Base-by-base conservation (phyloP, 2,329 filamentous ascomycete genomes). In the Blastomyces gilchristii region DNA sequence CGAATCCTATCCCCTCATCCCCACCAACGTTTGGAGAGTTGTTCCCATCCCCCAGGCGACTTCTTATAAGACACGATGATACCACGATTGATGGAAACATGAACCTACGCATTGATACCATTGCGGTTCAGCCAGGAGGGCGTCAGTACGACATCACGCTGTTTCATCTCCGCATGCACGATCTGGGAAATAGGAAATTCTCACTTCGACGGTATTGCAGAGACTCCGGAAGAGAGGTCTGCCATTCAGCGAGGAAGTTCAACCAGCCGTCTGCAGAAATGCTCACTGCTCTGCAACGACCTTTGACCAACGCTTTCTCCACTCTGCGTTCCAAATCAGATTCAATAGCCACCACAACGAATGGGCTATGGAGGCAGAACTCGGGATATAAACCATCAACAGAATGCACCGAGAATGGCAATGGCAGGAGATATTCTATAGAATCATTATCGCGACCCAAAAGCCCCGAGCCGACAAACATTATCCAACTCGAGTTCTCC, bases 141-240 rank as follows among this genome's bases (percentile, higher is more conserved):
- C 80, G 82, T 52, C 77, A 78, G 61, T 83, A 86, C 66, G 85
- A 85, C 68, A 84, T 89, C 69, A 90, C 86, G 5, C 86, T 99
- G 58, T 97, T 97, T 77, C 93, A 99, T 75, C 81, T 97, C 65
- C 89, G 91, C 70, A 96, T 99, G 91, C 87, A 96, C 73, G 91
- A 97, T 74, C 79, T 97, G 62, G 87, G 86, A 71, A 86, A 86
- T 68, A 85, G 94, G 59, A 89, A 96, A 65, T 97, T 96, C 76
- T 96, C 92, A 0, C 81, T 97, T 37, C 87, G 93, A 39, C 86
- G 93, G 58, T 97, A 99, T 76, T 94, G 90, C 75, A 86, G 94
- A 63, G 89, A 96, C 66, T 97, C 92, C 39, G 93, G 94, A 28
- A 87, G 93, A 58, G 93, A 97, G 76, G 88, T 97, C 22, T 97